phyloP scores from a whole-genome alignment of 2,329 filamentous ascomycete species.

The Botrytis squamosa region DNA sequence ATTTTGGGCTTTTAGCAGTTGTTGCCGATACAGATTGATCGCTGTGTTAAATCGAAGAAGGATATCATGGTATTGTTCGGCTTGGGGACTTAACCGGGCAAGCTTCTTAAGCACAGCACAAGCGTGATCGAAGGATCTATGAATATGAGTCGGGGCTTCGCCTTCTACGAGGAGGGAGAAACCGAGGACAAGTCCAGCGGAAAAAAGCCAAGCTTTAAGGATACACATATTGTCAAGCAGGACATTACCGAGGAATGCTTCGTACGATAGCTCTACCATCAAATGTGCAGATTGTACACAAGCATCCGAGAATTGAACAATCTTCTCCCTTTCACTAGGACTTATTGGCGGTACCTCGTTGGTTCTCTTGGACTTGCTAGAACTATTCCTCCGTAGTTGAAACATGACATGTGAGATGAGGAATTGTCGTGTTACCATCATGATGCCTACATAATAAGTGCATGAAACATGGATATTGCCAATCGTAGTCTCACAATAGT shows the following conservation, averaged over 20 bases:
- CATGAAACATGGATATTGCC: constrained; percentile 15
- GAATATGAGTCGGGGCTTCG: neutral
- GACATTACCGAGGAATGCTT: neutral
- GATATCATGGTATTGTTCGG: constrained; percentile 12
- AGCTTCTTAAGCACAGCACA: neutral
- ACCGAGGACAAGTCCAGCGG: constrained; percentile 6
- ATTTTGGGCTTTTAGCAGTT: neutral
- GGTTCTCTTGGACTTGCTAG: neutral
- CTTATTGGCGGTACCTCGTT: neutral
- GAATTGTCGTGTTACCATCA: constrained; percentile 14
- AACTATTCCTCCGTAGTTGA: constrained; percentile 3
- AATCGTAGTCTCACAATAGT: neutral
- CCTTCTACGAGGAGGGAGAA: constrained; percentile 13
- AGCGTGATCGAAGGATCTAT: constrained; percentile 1
- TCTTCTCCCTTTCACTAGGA: neutral
- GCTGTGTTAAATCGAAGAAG: neutral
- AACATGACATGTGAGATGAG: constrained; percentile 11
- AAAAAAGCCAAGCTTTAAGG: constrained; percentile 8
- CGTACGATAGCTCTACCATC: constrained; percentile 3
- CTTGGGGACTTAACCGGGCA: constrained; percentile 3
- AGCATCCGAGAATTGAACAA: neutral
- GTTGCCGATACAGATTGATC: neutral
- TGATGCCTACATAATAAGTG: constrained; percentile 5
- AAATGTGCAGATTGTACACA: constrained; percentile 11
- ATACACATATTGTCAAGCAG: constrained; percentile 12